Percentiles rank a stretch among this genome's conserved stretches.
Evolutionary conservation across 1,139 yeast species (phyloP).

Genomic region (Hansenula sp.): DNA sequence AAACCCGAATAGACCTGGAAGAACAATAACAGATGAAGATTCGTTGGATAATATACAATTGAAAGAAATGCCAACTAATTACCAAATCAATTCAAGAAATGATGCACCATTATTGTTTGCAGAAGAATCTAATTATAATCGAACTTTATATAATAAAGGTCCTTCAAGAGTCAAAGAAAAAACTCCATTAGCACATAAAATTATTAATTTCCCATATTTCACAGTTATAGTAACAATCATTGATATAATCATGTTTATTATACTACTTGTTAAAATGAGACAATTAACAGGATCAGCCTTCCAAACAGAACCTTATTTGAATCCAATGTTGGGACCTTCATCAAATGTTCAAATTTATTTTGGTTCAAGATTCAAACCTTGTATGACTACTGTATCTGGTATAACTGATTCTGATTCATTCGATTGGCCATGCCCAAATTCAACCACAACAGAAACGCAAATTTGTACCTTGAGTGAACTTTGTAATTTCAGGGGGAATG

Average conservation of each 20-base stretch:
- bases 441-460: constrained; percentile 51
- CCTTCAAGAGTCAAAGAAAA: neutral
- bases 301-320: constrained; percentile 68
- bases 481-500: constrained; percentile 34
- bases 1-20: neutral
- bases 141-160: constrained; percentile 6
- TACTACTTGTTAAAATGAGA: constrained; percentile 61
- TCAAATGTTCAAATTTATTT: constrained; percentile 60
- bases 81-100: neutral
- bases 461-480: constrained; percentile 55
- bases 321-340: constrained; percentile 84
- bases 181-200: neutral
- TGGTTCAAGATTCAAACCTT: constrained; percentile 73
- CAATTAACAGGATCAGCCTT: constrained; percentile 62
- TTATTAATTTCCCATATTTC: constrained; percentile 32
- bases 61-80: neutral
- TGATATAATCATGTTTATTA: constrained; percentile 61
- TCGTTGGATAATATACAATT: neutral
- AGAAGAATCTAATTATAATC: neutral
- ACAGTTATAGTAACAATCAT: constrained; percentile 44
- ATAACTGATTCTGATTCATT: constrained; percentile 47
- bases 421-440: constrained; percentile 67
- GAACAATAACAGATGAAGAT: neutral
- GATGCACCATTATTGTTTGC: neutral
- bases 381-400: constrained; percentile 55